phyloP scores from a whole-genome alignment of 768 basidiomycete species.

The Rhizopogon vulgaris region DNA sequence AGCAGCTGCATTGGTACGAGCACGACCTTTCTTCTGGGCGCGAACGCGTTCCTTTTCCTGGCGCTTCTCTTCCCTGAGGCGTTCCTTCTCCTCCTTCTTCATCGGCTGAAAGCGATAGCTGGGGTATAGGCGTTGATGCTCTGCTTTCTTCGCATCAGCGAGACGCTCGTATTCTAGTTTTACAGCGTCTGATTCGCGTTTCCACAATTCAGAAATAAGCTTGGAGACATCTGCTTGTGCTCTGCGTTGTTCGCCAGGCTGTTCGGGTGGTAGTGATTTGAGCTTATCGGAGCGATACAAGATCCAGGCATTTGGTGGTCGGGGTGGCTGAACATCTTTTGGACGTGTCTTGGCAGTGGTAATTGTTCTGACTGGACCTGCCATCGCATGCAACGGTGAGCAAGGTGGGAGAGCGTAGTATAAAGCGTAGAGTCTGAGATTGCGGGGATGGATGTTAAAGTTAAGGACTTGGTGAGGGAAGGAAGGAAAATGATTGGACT shows the following conservation, averaged over 20 bases:
- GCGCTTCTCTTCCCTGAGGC: conserved; percentile 34
- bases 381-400: conserved; percentile 14
- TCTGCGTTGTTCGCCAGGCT: conserved; percentile 27
- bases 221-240: conserved; percentile 64
- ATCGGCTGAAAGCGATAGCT: conserved; percentile 52
- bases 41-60: conserved; percentile 33
- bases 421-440: conserved; percentile 3
- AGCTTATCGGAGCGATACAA: conserved; percentile 65
- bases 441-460: conserved; percentile 11
- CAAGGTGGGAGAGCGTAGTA: conserved; percentile 4
- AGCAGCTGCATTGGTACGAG: conserved; percentile 12
- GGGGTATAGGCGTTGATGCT: conserved; percentile 47
- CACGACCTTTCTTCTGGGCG: conserved; percentile 16
- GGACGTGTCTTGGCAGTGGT: conserved; percentile 1
- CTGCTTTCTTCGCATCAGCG: conserved; percentile 47
- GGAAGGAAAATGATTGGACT: conserved; percentile 17
- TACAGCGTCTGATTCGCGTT: conserved; percentile 39
- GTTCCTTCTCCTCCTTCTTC: conserved; percentile 46
- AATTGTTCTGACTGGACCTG: conserved; percentile 12
- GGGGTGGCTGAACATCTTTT: conserved; percentile 36
- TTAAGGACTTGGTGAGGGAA: conserved; percentile 6
- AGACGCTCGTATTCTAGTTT: conserved; percentile 45
- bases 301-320: conserved; percentile 83
- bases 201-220: conserved; percentile 61
- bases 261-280: conserved; percentile 32